Evolutionary conservation across 2,329 filamentous ascomycete genomes (phyloP).

Genomic region (Arthroderma sp.): DNA sequence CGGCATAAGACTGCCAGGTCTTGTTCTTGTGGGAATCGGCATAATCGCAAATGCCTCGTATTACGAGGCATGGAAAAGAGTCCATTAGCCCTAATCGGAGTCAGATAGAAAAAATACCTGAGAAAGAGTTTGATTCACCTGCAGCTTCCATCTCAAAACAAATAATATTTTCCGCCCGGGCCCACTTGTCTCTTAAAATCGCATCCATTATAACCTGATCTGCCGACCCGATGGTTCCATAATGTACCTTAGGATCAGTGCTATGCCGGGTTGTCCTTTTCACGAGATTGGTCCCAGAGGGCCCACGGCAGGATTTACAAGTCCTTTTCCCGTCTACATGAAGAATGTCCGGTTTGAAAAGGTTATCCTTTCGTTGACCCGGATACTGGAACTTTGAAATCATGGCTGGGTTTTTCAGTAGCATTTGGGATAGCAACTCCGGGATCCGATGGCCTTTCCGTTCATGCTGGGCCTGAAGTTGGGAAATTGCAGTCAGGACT

Average conservation of each 20-base stretch:
- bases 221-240: not conserved
- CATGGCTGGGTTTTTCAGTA: not conserved
- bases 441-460: not conserved
- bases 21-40: not conserved
- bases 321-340: not conserved
- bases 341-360: not conserved
- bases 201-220: not conserved
- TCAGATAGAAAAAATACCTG: no score
- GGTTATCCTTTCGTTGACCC: not conserved
- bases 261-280: not conserved
- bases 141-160: slow-evolving; percentile 13
- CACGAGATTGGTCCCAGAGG: not conserved
- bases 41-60: slow-evolving; percentile 1
- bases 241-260: slow-evolving; percentile 3
- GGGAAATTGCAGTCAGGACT: slow-evolving; percentile 12
- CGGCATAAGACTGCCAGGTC: not conserved
- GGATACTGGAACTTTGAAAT: not conserved
- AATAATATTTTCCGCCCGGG: not conserved
- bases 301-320: not conserved
- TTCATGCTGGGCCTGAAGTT: slow-evolving; percentile 9
- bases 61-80: slow-evolving; percentile 10
- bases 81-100: slow-evolving; percentile 1
- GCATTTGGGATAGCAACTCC: not conserved
- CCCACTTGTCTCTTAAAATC: not conserved
- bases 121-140: no score